Evolutionary conservation across 305 asterid genomes (phyloP), one percentile per base, ranked within the genome.

Genomic region (Plantago coronopus): DNA sequence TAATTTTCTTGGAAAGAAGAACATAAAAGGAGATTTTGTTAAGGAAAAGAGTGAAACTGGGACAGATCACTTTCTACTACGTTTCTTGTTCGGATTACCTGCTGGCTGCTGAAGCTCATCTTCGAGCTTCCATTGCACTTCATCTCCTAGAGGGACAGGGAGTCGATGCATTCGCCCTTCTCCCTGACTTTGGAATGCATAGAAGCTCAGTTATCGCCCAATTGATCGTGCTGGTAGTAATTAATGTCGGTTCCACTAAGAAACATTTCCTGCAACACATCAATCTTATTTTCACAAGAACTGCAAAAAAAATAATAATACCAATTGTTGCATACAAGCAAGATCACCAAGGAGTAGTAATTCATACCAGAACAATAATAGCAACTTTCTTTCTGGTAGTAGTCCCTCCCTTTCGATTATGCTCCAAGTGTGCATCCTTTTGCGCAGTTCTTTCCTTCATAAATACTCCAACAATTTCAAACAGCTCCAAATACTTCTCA

Each of bases 301-400:
- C 34, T 27, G 7, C 34, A n/a, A 27, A 0, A 27, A 63, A 73
- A n/a, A n/a, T n/a, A n/a, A n/a, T n/a, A n/a, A n/a, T n/a, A n/a
- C 67, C 40, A 68, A 67, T 53, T 76, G 74, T 68, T 72, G 70
- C 61, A 58, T 45, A 31, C 11, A 42, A 8, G 9, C 7, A 9
- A 34, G 9, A 34, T 34, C 40, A 53, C 14, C 43, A 22, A 7
- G 40, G 7, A n/a, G n/a, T n/a, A 34, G 14, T 25, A 50, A 7
- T 53, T 5, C 23, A 7, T 59, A 59, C 63, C 63, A 59, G 20
- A 43, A 59, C 14, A 59, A 59, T 14, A 22, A 40, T 59, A 19
- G 11, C 29, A n/a, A 59, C 20, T 40, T 59, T 59, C 20, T 43
- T 59, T 46, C 43, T 7, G 43, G 21, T n/a, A n/a, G n/a, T 18